Evolutionary conservation across 495 filamentous ascomycete species (phyloP), one percentile per base, ranked within the genome.

Genomic region (Aspergillus asperescens): DNA sequence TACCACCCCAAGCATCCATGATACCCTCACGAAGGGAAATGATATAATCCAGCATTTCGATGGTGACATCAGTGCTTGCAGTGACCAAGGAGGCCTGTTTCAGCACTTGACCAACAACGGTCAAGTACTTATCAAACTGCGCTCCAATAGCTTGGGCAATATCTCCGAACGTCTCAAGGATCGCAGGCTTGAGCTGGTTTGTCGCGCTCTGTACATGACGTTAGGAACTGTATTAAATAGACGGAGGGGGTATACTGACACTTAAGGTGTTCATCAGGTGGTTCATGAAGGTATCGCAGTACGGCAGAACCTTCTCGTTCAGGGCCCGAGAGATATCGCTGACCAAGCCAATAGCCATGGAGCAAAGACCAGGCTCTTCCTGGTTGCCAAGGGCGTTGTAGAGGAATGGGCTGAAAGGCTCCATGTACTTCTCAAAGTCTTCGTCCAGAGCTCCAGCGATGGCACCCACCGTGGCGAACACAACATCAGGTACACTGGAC

Each of bases 1-100:
- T 90, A 61, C 93, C 93, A 64, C 88, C 90, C 89, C 95, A 98
- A 13, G 93, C 93, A 79, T 98, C 93, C 88, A 96, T 95, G 52
- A 97, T 95, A 60, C 92, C 93, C 65, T 98, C 93, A 50, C 93
- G 83, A 44, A 98, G 80, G 13, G 90, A 94, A 55, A 94, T 81
- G 55, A 98, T 82, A 63, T 98, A 98, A 67, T 97, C 92, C 27
- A 90, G 80, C 85, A 96, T 94, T 59, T 98, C 93, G 51, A 89
- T 90, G 37, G 74, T 77, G 32, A 83, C 82, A 60, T 91, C 87
- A 34, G 79, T 70, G 45, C 75, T 77, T 29, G 83, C 79, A 8
- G 85, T 86, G 32, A 97, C 88, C 15, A 76, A 80, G 31, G 90
- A 87, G 38, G 93, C 94, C 63, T 95, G 90, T 70, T 96, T 88